These are phyloP conservation scores for Boletellus sp. DNA, from an alignment of 1,284 basidiomycete genomes.

Conservation along the genomic window DNA sequence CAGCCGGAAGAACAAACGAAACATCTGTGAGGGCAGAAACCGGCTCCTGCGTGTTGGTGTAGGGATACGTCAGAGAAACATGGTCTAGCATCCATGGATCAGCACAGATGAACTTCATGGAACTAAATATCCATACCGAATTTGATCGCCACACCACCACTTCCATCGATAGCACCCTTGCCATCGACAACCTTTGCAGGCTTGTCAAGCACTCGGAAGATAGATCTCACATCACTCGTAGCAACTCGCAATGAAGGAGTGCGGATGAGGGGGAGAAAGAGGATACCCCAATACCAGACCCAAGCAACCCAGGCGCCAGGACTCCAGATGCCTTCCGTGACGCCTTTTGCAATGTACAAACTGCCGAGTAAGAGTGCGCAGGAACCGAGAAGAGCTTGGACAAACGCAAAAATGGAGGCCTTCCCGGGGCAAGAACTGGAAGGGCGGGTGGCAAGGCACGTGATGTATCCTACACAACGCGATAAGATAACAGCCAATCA, in stretches of 20 bases:
- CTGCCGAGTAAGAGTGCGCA: conserved; percentile 75
- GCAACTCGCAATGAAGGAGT: conserved; percentile 21
- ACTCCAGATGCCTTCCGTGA: conserved; percentile 30
- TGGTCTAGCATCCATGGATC: conserved; percentile 48
- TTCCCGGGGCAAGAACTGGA: conserved; percentile 8
- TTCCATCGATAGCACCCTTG: conserved; percentile 68
- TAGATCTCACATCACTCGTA: conserved; percentile 13
- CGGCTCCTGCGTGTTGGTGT: conserved; percentile 62
- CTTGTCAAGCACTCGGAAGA: conserved; percentile 72
- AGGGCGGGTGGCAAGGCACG: conserved; percentile 12
- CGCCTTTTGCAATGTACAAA: conserved; percentile 28
- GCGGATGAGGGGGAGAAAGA: conserved; percentile 25
- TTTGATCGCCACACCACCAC: conserved; percentile 77
- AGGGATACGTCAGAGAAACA: conserved; percentile 82
- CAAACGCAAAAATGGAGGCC: conserved; percentile 62
- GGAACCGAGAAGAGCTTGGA: conserved; percentile 79
- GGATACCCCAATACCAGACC: conserved; percentile 31
- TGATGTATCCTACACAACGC: conserved; percentile 11
- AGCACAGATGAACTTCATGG: not conserved
- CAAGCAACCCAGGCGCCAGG: conserved; percentile 28
- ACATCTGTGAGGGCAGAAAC: conserved; percentile 63
- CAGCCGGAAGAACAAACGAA: conserved; percentile 81
- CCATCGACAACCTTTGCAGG: conserved; percentile 82
- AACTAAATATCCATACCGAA: conserved; percentile 55
- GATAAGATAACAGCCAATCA: not conserved